phyloP scores from a whole-genome alignment of 1,284 basidiomycete genomes.

The Flammula alnicola region DNA sequence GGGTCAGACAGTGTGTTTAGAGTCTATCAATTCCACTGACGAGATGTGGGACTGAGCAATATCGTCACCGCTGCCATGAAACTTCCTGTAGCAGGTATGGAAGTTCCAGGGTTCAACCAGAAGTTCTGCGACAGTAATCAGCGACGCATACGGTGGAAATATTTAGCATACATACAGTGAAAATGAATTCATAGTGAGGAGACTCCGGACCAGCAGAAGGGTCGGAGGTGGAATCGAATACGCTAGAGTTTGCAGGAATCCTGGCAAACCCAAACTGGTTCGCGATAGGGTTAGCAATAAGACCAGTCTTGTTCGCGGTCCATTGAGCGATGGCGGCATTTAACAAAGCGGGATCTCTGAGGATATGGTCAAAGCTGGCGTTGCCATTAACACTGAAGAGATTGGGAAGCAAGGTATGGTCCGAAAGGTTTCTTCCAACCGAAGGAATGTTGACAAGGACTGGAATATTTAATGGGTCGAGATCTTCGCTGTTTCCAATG shows the following conservation, averaged over 20 bases:
- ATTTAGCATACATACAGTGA: constrained; percentile 27
- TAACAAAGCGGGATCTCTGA: constrained; percentile 25
- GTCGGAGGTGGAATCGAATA: constrained; percentile 34
- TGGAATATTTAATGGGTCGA: constrained; percentile 24
- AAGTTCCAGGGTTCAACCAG: neutral
- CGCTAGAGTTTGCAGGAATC: constrained; percentile 33
- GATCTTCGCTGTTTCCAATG: constrained; percentile 5
- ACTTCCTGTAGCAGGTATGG: constrained; percentile 5
- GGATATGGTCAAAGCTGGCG: constrained; percentile 26
- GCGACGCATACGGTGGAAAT: neutral
- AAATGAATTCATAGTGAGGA: constrained; percentile 34
- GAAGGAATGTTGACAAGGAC: constrained; percentile 36
- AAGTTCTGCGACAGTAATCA: constrained; percentile 3
- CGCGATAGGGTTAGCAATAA: constrained; percentile 19
- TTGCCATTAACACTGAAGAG: constrained; percentile 35
- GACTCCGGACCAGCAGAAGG: constrained; percentile 40
- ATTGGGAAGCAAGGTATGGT: constrained; percentile 36
- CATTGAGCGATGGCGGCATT: constrained; percentile 21
- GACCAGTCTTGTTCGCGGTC: constrained; percentile 26
- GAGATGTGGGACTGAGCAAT: constrained; percentile 8
- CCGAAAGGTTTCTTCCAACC: constrained; percentile 50
- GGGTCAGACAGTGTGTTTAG: neutral
- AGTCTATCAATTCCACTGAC: neutral
- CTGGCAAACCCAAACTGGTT: constrained; percentile 32
- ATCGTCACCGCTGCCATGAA: constrained; percentile 1